Conservation (phyloP, 2,329 filamentous ascomycete genomes). For the Colletotrichum chlorophyti region DNA sequence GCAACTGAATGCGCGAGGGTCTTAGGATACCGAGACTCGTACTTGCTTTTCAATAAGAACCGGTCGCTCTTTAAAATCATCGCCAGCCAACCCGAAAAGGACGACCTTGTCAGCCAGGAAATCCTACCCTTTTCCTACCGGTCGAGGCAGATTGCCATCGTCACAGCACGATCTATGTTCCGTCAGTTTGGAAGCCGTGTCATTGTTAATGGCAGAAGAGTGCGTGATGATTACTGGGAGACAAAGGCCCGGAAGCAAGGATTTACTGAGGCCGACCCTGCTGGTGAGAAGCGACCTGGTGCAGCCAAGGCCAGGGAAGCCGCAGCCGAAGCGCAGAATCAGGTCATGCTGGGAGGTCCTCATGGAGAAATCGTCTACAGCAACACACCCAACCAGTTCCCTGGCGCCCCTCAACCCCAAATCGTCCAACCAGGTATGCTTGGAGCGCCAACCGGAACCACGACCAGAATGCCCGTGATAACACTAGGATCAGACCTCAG, state of each 20-base stretch:
- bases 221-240: constrained; percentile 99
- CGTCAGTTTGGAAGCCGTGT: constrained; percentile 96
- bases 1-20: constrained; percentile 96
- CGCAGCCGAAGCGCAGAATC: constrained; percentile 72
- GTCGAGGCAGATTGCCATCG: constrained; percentile 97
- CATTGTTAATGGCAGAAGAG: constrained; percentile 86
- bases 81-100: constrained; percentile 93
- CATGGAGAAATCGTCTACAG: constrained; percentile 91
- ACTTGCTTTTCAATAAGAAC: constrained; percentile 98
- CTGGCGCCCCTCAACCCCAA: constrained; percentile 71
- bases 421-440: constrained; percentile 77
- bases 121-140: constrained; percentile 97
- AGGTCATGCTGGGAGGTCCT: constrained; percentile 67
- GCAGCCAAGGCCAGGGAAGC: constrained; percentile 88
- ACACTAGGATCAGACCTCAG: constrained; percentile 80
- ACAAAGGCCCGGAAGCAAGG: constrained; percentile 96
- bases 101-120: constrained; percentile 93
- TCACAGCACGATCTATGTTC: constrained; percentile 98
- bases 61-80: constrained; percentile 97
- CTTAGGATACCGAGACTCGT: constrained; percentile 94
- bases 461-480: constrained; percentile 83
- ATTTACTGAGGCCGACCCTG: constrained; percentile 95
- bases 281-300: constrained; percentile 94
- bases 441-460: constrained; percentile 66
- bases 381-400: constrained; percentile 71